Evolutionary conservation across 805 yeast genomes (phyloP).

Genomic region (Schizosaccharomyces cryophilus): DNA sequence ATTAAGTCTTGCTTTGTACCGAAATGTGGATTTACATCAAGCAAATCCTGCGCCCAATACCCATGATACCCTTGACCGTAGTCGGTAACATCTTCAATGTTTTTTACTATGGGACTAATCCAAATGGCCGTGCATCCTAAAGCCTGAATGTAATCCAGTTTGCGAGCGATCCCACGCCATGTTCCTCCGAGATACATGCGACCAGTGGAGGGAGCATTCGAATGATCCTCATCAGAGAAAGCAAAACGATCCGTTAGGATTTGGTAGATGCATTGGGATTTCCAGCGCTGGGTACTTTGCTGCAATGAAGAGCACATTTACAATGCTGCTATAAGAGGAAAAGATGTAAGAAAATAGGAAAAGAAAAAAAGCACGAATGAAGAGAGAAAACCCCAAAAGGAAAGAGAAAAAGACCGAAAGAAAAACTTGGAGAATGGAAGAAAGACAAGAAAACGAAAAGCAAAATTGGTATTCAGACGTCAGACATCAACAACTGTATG

Average conservation of each 20-base stretch:
- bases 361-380: too few species aligned
- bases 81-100: slow-evolving; percentile 3
- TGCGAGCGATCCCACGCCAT: slow-evolving; percentile 1
- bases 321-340: too few species aligned
- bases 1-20: slow-evolving; percentile 1
- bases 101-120: slow-evolving; percentile 4
- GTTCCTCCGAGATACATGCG: slow-evolving; percentile 4
- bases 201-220: not conserved
- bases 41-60: not conserved
- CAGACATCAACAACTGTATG: too few species aligned
- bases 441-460: too few species aligned
- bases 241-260: slow-evolving; percentile 5
- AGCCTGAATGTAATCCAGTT: slow-evolving; percentile 4
- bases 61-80: slow-evolving; percentile 4
- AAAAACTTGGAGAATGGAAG: too few species aligned
- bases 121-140: slow-evolving; percentile 4
- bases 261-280: not conserved
- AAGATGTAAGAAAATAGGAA: too few species aligned
- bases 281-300: not conserved
- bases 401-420: too few species aligned
- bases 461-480: too few species aligned
- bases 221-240: not conserved
- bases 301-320: too few species aligned
- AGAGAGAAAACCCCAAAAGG: too few species aligned
- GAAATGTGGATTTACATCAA: not conserved